Conservation (phyloP, 495 filamentous ascomycete species). For the Mytilinidion resinicola region DNA sequence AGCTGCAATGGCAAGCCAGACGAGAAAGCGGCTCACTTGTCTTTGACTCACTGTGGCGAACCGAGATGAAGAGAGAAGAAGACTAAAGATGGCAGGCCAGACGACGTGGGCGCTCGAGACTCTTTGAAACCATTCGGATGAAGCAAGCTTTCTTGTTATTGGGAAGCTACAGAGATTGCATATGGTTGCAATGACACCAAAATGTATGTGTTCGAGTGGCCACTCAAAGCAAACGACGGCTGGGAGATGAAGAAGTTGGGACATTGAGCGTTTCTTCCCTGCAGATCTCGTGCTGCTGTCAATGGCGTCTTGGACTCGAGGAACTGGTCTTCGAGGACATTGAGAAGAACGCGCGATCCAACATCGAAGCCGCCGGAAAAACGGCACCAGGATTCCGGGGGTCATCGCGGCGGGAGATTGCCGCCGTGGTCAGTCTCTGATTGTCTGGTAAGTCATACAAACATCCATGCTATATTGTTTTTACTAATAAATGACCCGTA, state of each 20-base stretch:
- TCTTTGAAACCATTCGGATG: no score
- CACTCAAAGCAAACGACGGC: slow-evolving; percentile 77
- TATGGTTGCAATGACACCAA: slow-evolving; percentile 72
- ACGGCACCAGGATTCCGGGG: slow-evolving; percentile 79
- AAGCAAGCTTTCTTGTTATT: no score
- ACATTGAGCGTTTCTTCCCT: slow-evolving; percentile 93
- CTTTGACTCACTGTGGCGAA: no score
- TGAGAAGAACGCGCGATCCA: slow-evolving; percentile 91
- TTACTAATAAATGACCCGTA: slow-evolving; percentile 27
- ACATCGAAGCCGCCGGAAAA: slow-evolving; percentile 86
- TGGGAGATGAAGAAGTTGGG: slow-evolving; percentile 99
- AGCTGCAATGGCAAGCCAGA: no score
- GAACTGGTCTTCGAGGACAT: slow-evolving; percentile 81
- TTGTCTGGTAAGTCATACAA: slow-evolving; percentile 77
- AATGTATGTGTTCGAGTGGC: slow-evolving; percentile 95
- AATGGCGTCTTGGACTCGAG: slow-evolving; percentile 96
- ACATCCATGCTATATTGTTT: neutral
- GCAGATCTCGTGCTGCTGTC: slow-evolving; percentile 94
- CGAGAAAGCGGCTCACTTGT: no score
- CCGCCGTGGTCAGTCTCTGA: slow-evolving; percentile 90
- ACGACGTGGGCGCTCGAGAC: no score
- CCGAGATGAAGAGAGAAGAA: no score
- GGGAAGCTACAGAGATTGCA: no score
- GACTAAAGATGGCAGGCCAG: no score
- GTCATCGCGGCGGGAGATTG: slow-evolving; percentile 97